These are phyloP conservation scores for Thecamonas trahens DNA, from an alignment of 78 protist species.

Conservation along the genomic window DNA sequence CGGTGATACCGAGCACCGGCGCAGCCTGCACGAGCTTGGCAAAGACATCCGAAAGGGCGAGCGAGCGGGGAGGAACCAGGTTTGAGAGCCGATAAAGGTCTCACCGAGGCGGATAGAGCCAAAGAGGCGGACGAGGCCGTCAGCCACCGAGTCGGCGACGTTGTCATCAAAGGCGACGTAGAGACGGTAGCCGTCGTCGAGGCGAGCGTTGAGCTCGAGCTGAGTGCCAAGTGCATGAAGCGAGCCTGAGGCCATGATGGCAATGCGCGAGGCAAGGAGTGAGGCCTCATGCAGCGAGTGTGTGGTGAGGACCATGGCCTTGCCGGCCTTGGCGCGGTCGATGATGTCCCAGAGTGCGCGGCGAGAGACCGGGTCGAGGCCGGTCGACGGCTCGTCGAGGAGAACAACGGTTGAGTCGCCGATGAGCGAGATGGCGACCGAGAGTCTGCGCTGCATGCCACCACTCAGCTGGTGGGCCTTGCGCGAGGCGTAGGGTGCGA, in stretches of 20 bases:
- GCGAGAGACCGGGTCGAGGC: slow-evolving; percentile 37
- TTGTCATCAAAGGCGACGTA: background rate
- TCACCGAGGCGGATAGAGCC: too few species aligned
- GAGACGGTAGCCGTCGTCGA: slow-evolving; percentile 53
- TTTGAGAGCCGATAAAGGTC: too few species aligned
- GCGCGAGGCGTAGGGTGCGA: too few species aligned
- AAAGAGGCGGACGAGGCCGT: too few species aligned
- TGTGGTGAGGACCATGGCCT: too few species aligned
- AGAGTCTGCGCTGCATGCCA: slow-evolving; percentile 70
- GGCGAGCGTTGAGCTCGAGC: slow-evolving; percentile 25
- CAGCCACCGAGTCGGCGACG: background rate
- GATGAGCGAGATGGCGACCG: slow-evolving; percentile 66
- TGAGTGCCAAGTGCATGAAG: slow-evolving; percentile 25
- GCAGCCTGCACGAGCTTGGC: too few species aligned
- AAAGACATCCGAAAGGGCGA: too few species aligned
- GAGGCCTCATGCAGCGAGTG: too few species aligned
- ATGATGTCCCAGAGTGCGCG: slow-evolving; percentile 40
- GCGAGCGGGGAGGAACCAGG: too few species aligned
- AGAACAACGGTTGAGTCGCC: slow-evolving; percentile 22
- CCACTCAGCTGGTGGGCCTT: slow-evolving; percentile 47
- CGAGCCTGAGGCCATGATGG: slow-evolving; percentile 38
- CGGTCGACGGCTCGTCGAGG: too few species aligned
- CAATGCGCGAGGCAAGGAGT: slow-evolving; percentile 41
- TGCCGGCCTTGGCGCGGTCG: slow-evolving; percentile 5
- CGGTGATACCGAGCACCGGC: background rate